Percentiles rank a stretch among this genome's conserved stretches.
Evolutionary conservation across 305 asterid genomes (phyloP).

Genomic region (Salvia sclarea): DNA sequence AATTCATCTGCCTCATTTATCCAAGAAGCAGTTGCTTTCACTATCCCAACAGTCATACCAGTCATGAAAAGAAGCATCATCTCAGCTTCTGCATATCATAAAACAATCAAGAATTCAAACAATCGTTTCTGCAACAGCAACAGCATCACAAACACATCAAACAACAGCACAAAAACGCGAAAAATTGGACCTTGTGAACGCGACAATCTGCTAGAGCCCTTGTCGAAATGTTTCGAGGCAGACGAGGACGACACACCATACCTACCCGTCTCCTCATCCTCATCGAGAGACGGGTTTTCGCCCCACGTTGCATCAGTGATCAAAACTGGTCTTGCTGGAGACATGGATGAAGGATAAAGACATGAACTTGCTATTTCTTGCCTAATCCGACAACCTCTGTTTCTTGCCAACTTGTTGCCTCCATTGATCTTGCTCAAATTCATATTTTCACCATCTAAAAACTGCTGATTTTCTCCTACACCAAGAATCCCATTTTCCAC

Average conservation of each 20-base stretch:
- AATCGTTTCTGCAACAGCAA: background rate
- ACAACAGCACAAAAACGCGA: background rate
- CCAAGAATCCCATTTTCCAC: conserved; percentile 19
- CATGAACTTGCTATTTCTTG: conserved; percentile 32
- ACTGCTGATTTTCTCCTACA: conserved; percentile 26
- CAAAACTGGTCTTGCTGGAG: conserved; percentile 40
- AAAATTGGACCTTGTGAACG: conserved; percentile 42
- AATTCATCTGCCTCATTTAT: conserved; percentile 48
- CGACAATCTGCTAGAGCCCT: background rate
- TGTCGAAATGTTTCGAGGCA: conserved; percentile 21
- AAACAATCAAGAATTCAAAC: background rate
- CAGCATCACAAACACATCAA: too few species aligned
- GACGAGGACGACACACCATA: conserved; percentile 5
- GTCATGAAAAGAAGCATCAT: conserved; percentile 48
- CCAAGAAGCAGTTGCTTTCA: conserved; percentile 42
- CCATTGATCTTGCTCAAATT: conserved; percentile 26
- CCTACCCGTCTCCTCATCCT: conserved; percentile 22
- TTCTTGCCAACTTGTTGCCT: conserved; percentile 35
- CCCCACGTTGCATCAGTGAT: conserved; percentile 38
- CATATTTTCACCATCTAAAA: conserved; percentile 30
- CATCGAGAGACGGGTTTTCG: conserved; percentile 27
- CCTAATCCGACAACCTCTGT: conserved; percentile 23
- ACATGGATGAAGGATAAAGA: conserved; percentile 33
- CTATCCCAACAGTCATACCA: conserved; percentile 64
- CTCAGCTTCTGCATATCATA: conserved; percentile 43